Base-by-base conservation (phyloP, 805 yeast genomes). In the Saturnispora hagleri region DNA sequence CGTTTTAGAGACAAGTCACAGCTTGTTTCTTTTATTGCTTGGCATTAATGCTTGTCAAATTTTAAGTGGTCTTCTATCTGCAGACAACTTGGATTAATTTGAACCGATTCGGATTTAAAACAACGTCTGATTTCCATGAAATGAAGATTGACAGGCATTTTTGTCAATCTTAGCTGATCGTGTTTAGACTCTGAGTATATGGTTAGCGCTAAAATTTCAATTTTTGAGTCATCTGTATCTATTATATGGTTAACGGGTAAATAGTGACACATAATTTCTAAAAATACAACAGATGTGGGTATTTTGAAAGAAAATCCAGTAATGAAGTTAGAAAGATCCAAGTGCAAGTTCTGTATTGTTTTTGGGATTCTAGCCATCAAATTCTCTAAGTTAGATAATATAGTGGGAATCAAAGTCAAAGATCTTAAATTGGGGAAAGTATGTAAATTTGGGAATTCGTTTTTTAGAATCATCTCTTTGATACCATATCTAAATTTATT, bases 51-150 rank as follows among this genome's bases (percentile, higher is more conserved):
- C 13, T 17, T 18, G 22, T 17, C 42, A 20, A 46, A 31, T 15
- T 46, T 17, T 3, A 46, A 24, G 33, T 46, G 48, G 9, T 46
- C 42, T n/a, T 24, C 24, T 20, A 46, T 7, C 12, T 35, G 35
- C 5, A 20, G 18, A 15, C n/a, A 42, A n/a, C 18, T 31, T 22
- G 27, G 46, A 15, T 48, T 20, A 27, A 48, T 42, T 42, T 48
- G 51, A 24, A 48, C 36, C 42, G 43, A 42, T 15, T 48, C 51
- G 9, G 51, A 42, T 18, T 42, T 48, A n/a, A 48, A 42, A 34
- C 51, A 48, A 26, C 38, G 41, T 34, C 51, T 31, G 5, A 48
- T 48, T 48, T 48, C 51, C 51, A 48, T 42, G 10, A 48, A 48
- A 10, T 48, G 47, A 15, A 48, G 43, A 12, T 17, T 42, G 2